Base-by-base conservation (phyloP, 352 stramenopile species). In the Phytopythium kandeliae region DNA sequence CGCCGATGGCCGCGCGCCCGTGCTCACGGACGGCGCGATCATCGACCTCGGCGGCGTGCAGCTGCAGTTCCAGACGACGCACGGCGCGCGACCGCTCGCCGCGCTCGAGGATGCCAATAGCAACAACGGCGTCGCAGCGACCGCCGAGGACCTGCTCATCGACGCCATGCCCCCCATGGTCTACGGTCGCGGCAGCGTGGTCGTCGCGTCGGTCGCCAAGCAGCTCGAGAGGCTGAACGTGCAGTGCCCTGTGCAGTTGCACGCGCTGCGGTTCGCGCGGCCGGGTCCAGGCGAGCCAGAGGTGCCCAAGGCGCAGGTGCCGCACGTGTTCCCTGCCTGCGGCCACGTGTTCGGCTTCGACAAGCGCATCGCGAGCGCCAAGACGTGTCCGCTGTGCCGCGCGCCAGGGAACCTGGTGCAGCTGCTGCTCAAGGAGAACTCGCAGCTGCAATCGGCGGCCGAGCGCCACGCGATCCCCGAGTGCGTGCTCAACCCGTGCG, bases 311-410 rank as follows among this genome's bases (percentile, higher is more conserved):
- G 63, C 79, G 40, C 65, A 88, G 54, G 74, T 84, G 19, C 78
- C 81, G 10, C 72, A 90, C 47, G 81, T 92, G 16, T 92, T 89
- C 46, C 64, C 81, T 0, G 72, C 76, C 3, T 92, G 81, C 36
- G 81, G 81, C n/a, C 81, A 92, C 42, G 81, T 92, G 1, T 89
- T 87, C 51, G 81, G 81, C 9, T 92, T 74, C 42, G 77, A 92
- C 33, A 59, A 68, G 45, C 74, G 78, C n/a, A 82, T 92, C 55
- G 78, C 77, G 1, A 65, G 46, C 16, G 69, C 67, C 11, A 69
- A 78, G 33, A 71, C 69, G 21, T 92, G 81, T 51, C 81, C 81
- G 3, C 50, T 92, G 17, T 92, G 81, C 49, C 74, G 81, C 36
- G 75, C 65, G 16, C 65, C 76, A 21, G 76, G 78, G 8, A 76